These are phyloP conservation scores for Cladosporium sp. DNA, from an alignment of 2,329 filamentous ascomycete genomes.

Conservation along the genomic window DNA sequence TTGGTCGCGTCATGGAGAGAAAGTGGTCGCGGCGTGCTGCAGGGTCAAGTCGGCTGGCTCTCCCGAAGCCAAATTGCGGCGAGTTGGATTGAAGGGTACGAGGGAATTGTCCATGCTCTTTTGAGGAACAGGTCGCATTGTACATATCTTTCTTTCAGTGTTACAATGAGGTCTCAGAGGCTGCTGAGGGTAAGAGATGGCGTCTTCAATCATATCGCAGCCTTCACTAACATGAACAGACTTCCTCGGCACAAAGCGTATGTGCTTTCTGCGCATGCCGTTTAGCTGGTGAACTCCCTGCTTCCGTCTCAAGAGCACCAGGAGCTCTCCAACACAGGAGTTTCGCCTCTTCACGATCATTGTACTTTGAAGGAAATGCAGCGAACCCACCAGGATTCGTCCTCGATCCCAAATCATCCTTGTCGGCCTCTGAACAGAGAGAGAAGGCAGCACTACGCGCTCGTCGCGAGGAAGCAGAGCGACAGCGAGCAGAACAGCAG, in stretches of 20 bases:
- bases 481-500: conserved; percentile 22
- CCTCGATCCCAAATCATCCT: conserved; percentile 28
- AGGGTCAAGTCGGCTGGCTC: conserved; percentile 15
- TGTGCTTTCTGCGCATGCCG: conserved; percentile 40
- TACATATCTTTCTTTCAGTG: conserved; percentile 6
- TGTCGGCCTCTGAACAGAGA: conserved; percentile 28
- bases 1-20: conserved; percentile 13
- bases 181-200: conserved; percentile 31
- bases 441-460: conserved; percentile 23
- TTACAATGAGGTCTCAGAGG: conserved; percentile 34
- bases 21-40: not conserved
- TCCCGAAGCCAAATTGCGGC: conserved; percentile 18
- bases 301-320: conserved; percentile 14
- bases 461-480: conserved; percentile 18
- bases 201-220: not conserved
- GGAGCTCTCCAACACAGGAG: conserved; percentile 4
- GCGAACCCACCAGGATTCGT: conserved; percentile 23
- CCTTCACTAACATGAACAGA: conserved; percentile 14
- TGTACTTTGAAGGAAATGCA: not conserved
- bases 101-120: not conserved
- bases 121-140: not conserved
- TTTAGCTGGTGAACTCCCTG: conserved; percentile 28
- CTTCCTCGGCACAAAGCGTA: conserved; percentile 33
- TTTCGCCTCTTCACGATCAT: not conserved
- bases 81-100: not conserved